Evolutionary conservation across 2,329 filamentous ascomycete species (phyloP), one percentile per base, ranked within the genome.

Genomic region (Paraconiothyrium brasiliense): DNA sequence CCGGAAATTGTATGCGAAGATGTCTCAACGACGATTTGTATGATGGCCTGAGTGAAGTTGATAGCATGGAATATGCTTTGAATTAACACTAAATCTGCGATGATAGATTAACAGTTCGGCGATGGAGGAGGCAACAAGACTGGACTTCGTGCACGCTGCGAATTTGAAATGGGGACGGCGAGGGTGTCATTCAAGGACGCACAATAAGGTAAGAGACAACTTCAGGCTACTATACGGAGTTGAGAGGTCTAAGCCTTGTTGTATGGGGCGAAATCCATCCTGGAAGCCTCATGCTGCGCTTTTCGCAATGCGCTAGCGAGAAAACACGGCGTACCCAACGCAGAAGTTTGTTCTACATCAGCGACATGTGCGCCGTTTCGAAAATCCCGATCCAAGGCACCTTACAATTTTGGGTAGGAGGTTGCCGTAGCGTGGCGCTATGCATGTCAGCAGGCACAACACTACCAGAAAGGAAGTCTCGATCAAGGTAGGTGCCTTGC

Each of bases 361-460:
- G 30, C 34, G 32, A 27, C 43, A 48, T 47, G 54, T 56, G 54
- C 41, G 30, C 11, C 32, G 43, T 47, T 47, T 16, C 34, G 30
- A 47, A 34, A 41, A 39, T 56, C 20, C 54, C 43, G 32, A 37
- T 7, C n/a, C 41, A 56, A 48, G 30, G 30, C 54, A 56, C 54
- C 54, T 56, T 56, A 48, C 43, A 32, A 39, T 37, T 37, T 48
- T 39, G 41, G 54, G 54, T 20, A 32, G 16, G 11, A 30, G 3
- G 9, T 35, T 56, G 6, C 41, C 41, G 54, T 56, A 56, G 54
- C 54, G 54, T 56, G 43, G 54, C 54, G 20, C 54, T 47, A 56
- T 37, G 30, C 54, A 56, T 56, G 54, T 56, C 54, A 56, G 41
- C 54, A 37, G 30, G 43, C 34, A 44, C 34, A 46, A 24, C 8